Evolutionary conservation across 345 rosid species (phyloP).

Genomic region (Sonneratia caseolaris): DNA sequence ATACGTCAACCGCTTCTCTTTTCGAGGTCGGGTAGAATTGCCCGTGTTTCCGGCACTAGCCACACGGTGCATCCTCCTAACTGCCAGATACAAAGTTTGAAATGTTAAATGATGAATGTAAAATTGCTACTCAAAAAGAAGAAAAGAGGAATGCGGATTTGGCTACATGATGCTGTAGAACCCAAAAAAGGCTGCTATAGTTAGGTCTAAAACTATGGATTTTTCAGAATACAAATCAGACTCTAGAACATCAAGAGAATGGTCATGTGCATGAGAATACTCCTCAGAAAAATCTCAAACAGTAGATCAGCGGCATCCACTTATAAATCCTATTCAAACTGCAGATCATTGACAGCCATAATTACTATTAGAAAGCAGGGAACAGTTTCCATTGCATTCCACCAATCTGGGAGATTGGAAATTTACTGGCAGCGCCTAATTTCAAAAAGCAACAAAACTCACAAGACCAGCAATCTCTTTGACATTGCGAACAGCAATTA

Average conservation of each 20-base stretch:
- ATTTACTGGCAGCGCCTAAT: too few species aligned
- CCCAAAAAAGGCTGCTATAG: neutral
- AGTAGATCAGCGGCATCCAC: neutral
- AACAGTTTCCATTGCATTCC: neutral
- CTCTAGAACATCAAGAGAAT: neutral
- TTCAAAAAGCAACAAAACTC: too few species aligned
- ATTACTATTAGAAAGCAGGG: neutral
- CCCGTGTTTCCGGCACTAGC: slow-evolving; percentile 90
- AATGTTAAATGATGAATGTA: neutral
- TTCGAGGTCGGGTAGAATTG: slow-evolving; percentile 80
- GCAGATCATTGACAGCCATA: neutral
- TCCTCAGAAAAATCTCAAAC: too few species aligned
- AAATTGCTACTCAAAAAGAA: too few species aligned
- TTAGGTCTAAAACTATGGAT: neutral
- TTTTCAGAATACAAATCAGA: neutral
- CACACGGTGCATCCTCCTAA: slow-evolving; percentile 90
- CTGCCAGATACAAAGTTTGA: neutral
- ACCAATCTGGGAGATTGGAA: neutral
- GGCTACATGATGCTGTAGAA: neutral
- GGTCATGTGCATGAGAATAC: neutral
- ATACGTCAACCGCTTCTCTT: slow-evolving; percentile 94
- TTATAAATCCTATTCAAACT: neutral
- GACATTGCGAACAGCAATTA: too few species aligned
- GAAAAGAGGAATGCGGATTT: neutral
- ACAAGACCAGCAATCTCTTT: too few species aligned